A percentile compares a stretch with the other conserved stretches of the same genome.
Conservation (phyloP, 148 eudicot genomes). For the Diospyros lotus region DNA sequence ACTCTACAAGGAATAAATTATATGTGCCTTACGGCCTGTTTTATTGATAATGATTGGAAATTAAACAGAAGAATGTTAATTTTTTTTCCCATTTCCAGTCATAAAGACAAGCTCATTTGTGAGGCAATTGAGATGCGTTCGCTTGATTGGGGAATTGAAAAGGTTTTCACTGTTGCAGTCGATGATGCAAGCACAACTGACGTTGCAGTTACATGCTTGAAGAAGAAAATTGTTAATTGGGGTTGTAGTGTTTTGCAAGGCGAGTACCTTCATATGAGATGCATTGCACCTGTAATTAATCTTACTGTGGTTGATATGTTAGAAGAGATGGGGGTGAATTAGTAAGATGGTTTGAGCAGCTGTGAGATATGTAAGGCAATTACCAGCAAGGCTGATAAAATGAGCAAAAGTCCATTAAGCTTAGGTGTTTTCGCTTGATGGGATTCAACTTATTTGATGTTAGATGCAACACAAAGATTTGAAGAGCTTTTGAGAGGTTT, state of each 20-base stretch:
- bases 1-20: conserved; percentile 8
- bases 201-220: background rate
- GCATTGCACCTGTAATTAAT: background rate
- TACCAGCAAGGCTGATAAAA: no score
- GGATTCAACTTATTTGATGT: no score
- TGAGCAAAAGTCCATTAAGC: no score
- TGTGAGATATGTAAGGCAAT: no score
- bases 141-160: background rate
- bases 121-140: background rate
- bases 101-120: background rate
- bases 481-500: no score
- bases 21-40: conserved; percentile 14
- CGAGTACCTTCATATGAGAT: background rate
- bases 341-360: no score
- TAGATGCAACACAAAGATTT: no score
- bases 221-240: background rate
- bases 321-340: no score
- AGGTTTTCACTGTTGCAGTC: background rate
- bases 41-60: background rate
- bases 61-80: background rate
- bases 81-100: background rate
- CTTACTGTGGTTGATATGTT: no score
- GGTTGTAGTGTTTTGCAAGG: conserved; percentile 5
- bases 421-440: no score
- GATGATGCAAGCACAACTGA: conserved; percentile 16